These are phyloP conservation scores for Populus hybrid DNA, from an alignment of 441 rosid species.

Conservation along the genomic window DNA sequence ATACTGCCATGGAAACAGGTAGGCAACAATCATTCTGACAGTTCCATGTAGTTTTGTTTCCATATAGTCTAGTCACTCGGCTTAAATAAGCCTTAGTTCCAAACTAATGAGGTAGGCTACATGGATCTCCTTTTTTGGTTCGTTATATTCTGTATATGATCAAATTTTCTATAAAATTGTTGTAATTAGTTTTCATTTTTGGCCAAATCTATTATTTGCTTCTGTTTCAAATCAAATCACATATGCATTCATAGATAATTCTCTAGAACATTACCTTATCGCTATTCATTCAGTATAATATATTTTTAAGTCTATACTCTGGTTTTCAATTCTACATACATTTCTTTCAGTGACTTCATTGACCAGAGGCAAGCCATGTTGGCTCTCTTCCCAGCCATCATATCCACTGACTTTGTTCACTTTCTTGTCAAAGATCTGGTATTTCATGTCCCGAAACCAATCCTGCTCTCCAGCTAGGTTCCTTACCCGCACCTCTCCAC, in stretches of 20 bases:
- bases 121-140: neutral
- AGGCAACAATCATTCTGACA: conserved; percentile 3
- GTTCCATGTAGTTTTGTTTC: conserved; percentile 11
- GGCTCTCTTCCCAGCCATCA: neutral
- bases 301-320: neutral
- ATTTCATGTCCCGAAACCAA: neutral
- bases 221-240: neutral
- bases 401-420: neutral
- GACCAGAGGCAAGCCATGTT: neutral
- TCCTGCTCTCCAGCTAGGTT: neutral
- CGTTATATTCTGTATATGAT: neutral
- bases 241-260: neutral
- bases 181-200: neutral
- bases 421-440: neutral
- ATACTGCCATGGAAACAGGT: conserved; percentile 99
- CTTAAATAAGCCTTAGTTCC: neutral
- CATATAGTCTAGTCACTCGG: neutral
- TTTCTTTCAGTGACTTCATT: too few relatives aligned
- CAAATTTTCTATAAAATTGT: neutral
- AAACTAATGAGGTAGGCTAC: neutral
- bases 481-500: neutral
- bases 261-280: neutral
- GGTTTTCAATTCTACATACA: neutral
- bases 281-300: neutral
- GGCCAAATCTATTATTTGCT: neutral